These are phyloP conservation scores for Fusarium burgessii DNA, from an alignment of 2,329 filamentous ascomycete genomes.

Conservation along the genomic window DNA sequence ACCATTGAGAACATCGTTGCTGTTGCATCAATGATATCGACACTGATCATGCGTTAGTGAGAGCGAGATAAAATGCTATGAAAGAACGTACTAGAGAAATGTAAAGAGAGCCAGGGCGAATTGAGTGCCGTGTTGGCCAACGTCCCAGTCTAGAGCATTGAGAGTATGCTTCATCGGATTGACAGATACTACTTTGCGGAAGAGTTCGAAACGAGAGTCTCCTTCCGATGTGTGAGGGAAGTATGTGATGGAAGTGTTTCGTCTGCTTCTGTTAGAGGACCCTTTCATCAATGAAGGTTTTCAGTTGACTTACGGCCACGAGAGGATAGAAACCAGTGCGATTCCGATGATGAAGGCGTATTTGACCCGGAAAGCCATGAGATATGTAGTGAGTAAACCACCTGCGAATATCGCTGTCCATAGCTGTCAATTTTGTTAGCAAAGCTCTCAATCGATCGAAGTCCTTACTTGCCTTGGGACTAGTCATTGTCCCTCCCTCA, in stretches of 20 bases:
- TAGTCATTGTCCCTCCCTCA: constrained; percentile 36
- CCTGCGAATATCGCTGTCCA: constrained; percentile 87
- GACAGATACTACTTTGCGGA: constrained; percentile 83
- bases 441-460: no score
- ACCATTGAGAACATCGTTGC: constrained; percentile 81
- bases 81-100: constrained; percentile 66
- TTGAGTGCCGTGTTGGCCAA: constrained; percentile 72
- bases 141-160: constrained; percentile 76
- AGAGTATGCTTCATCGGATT: constrained; percentile 76
- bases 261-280: constrained; percentile 2
- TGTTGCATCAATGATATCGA: constrained; percentile 79
- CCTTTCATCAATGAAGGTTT: fast-evolving
- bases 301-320: constrained; percentile 73
- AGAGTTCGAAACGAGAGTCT: constrained; percentile 78
- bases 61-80: fast-evolving
- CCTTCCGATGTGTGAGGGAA: constrained; percentile 78
- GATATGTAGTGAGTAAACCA: constrained; percentile 77
- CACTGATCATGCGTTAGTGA: constrained; percentile 42
- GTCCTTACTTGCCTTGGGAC: constrained; percentile 17
- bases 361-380: constrained; percentile 85
- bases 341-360: constrained; percentile 85
- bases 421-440: constrained; percentile 52
- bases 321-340: constrained; percentile 81
- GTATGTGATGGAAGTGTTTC: constrained; percentile 74
- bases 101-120: constrained; percentile 81